Conservation (phyloP, 768 basidiomycete species). For the Pleurotus sapidus region DNA sequence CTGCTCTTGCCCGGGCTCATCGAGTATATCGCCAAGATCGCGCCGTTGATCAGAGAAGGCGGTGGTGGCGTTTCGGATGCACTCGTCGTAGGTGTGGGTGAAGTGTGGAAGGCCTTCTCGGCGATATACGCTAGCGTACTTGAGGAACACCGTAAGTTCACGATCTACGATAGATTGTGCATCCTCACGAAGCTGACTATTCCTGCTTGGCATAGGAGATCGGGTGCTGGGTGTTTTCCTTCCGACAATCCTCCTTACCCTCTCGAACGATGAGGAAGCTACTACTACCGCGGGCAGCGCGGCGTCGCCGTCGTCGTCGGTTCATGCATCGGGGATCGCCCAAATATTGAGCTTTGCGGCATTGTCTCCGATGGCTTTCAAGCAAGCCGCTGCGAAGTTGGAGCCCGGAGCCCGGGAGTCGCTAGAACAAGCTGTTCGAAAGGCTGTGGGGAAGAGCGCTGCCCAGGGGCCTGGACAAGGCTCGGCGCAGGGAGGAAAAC, state of each 20-base stretch:
- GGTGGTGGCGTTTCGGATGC: constrained; percentile 40
- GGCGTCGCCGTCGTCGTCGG: constrained; percentile 28
- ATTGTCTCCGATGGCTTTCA: constrained; percentile 72
- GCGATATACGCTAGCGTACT: constrained; percentile 54
- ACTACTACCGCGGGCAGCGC: no score
- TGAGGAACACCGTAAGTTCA: constrained; percentile 29
- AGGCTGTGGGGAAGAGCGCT: constrained; percentile 56
- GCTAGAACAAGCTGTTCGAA: constrained; percentile 77
- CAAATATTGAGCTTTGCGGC: constrained; percentile 75
- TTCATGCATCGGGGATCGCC: constrained; percentile 57
- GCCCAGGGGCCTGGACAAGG: constrained; percentile 24
- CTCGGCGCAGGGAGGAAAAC: constrained; percentile 39
- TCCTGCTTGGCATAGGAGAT: constrained; percentile 41
- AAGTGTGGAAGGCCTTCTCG: constrained; percentile 81
- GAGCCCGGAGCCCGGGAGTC: constrained; percentile 53
- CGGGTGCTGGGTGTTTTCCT: constrained; percentile 69
- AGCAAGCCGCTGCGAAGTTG: constrained; percentile 74
- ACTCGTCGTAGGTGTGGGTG: constrained; percentile 64
- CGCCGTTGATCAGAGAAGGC: constrained; percentile 43
- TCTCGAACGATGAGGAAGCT: constrained; percentile 43
- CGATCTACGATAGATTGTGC: no score
- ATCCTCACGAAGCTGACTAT: no score
- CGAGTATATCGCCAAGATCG: constrained; percentile 72
- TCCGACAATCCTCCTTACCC: constrained; percentile 70
- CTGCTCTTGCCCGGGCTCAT: constrained; percentile 79